Base-by-base conservation (phyloP, 164 flowering plant genomes). In the Hamamelis virginiana region DNA sequence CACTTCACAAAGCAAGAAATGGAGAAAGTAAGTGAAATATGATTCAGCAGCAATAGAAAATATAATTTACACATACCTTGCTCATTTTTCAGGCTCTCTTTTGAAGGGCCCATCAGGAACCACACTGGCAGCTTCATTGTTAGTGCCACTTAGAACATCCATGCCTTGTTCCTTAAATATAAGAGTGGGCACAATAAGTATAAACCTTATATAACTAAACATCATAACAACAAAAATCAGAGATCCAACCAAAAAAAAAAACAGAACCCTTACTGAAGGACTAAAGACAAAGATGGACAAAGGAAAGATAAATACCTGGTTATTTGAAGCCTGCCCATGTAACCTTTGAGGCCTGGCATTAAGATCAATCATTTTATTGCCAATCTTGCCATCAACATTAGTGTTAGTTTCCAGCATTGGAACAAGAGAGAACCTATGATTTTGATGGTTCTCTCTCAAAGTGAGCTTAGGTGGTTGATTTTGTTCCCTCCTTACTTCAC, bases 321-420 rank as follows among this genome's bases (percentile, higher is more conserved):
- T 79, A 69, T 67, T 82, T 69, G 92, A 86, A 69, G 89, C 22
- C 64, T 85, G 91, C 57, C 83, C 94, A 57, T 78, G 77, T 25
- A 79, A 60, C 72, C 88, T 70, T 46, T 81, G 86, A 46, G 94
- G 93, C 66, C 79, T 83, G 4, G 88, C 68, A 76, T 93, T 93
- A 22, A 91, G 89, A 85, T 91, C 98, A 69, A 93, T 82, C 84
- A 88, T 74, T 60, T 80, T 80, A 58, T 77, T 76, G 65, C 85
- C 85, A 79, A 77, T 76, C 72, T 82, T 81, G 12, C 67, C 81
- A 66, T 77, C 69, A 33, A 74, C 73, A 27, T 72, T 82, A 62
- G 69, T 56, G 61, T 78, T 74, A 66, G 72, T 65, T 70, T 82
- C 85, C 47, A 61, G 21, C 22, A 60, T 52, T 66, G 82, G 86